Percentiles rank a stretch among this genome's conserved stretches.
Conservation (phyloP, 2,329 filamentous ascomycete genomes). For the Ambrosiella cleistominuta region DNA sequence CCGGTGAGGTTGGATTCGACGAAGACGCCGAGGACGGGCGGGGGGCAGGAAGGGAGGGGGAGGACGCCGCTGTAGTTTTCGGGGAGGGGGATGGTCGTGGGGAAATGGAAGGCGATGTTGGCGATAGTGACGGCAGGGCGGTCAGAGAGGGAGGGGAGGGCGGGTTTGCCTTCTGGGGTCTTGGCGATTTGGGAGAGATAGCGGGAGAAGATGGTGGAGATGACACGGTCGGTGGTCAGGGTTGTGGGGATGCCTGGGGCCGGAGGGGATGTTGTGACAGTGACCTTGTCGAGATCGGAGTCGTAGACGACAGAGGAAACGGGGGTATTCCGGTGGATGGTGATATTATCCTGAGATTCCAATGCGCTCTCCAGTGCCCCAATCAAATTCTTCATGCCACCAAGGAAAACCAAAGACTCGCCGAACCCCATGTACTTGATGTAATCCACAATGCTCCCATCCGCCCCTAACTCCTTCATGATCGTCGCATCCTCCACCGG, state of each 20-base stretch:
- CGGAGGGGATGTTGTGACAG: background rate
- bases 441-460: constrained; percentile 16
- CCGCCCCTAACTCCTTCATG: constrained; percentile 19
- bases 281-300: background rate
- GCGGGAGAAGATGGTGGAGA: constrained; percentile 44
- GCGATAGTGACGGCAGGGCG: constrained; percentile 63
- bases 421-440: constrained; percentile 12
- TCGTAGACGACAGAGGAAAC: constrained; percentile 6
- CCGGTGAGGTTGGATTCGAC: constrained; percentile 55
- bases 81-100: constrained; percentile 39
- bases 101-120: constrained; percentile 82
- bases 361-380: constrained; percentile 19
- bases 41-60: constrained; percentile 61
- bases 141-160: constrained; percentile 31
- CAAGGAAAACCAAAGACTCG: constrained; percentile 13
- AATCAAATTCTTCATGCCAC: constrained; percentile 47
- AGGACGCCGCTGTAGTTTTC: constrained; percentile 77
- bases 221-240: constrained; percentile 34
- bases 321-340: constrained; percentile 14
- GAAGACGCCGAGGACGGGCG: constrained; percentile 74
- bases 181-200: constrained; percentile 21
- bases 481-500: constrained; percentile 18
- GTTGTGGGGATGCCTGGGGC: background rate
- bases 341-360: constrained; percentile 6
- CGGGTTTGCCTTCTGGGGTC: background rate